These are phyloP conservation scores for Fistulifera pelliculosa DNA, from an alignment of 108 stramenopile species.

Conservation along the genomic window DNA sequence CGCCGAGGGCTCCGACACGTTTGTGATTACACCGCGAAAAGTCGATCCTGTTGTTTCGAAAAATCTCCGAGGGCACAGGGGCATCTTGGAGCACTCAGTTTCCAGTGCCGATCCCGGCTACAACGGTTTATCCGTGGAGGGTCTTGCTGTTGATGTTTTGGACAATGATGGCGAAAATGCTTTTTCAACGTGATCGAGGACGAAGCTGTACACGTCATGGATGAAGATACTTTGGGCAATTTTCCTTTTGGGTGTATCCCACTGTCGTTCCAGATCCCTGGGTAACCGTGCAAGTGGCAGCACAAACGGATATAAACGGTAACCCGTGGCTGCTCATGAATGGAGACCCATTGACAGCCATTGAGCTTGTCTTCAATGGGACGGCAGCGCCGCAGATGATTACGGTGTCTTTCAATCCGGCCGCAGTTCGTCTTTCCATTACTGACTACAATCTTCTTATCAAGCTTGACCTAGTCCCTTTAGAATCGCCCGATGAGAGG, in stretches of 20 bases:
- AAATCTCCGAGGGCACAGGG: conserved; percentile 28
- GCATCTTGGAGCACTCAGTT: conserved; percentile 24
- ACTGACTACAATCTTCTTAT: conserved; percentile 20
- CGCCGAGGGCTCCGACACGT: conserved; percentile 19
- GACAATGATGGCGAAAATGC: conserved; percentile 24
- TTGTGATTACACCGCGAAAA: conserved; percentile 16
- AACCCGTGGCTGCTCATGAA: conserved; percentile 16
- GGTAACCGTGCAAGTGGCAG: conserved; percentile 17
- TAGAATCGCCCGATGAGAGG: conserved; percentile 13
- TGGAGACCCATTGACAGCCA: neutral
- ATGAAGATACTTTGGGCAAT: conserved; percentile 17
- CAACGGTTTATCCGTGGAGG: conserved; percentile 14
- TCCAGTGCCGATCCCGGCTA: conserved; percentile 16
- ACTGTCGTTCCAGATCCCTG: conserved; percentile 16
- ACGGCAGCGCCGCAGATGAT: conserved; percentile 9
- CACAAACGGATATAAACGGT: conserved; percentile 16
- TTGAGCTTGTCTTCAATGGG: neutral
- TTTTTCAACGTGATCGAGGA: conserved; percentile 21
- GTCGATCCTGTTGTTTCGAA: conserved; percentile 26
- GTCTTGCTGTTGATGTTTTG: conserved; percentile 20
- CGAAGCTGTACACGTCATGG: conserved; percentile 23
- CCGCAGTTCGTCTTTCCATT: conserved; percentile 10
- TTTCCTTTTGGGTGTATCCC: conserved; percentile 28
- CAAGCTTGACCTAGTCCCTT: conserved; percentile 10
- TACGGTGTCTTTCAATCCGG: conserved; percentile 18